phyloP scores from a whole-genome alignment of 2,329 filamentous ascomycete genomes.

The Fusarium sp. region DNA sequence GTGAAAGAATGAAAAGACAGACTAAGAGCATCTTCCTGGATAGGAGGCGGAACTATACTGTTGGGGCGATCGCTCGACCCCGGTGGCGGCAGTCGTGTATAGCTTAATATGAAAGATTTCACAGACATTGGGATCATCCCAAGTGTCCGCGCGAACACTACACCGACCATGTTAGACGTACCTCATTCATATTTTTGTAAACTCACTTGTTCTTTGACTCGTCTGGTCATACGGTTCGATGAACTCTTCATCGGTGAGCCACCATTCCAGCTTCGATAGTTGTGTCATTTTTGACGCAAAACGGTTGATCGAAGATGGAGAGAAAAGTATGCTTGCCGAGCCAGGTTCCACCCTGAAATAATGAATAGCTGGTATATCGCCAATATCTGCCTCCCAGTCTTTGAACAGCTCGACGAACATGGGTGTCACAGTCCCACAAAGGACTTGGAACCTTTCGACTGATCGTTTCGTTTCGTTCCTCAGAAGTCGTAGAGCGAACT shows the following conservation, averaged over 20 bases:
- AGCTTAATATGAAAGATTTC: constrained; percentile 4
- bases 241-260: constrained; percentile 12
- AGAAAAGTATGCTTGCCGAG: constrained; percentile 13
- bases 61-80: neutral
- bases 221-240: neutral
- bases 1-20: neutral
- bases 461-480: neutral
- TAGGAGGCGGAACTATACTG: neutral
- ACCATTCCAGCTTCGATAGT: constrained; percentile 4
- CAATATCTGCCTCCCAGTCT: neutral
- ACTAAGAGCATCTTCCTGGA: constrained; percentile 1
- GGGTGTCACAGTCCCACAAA: neutral
- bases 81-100: neutral
- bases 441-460: neutral
- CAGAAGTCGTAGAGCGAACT: constrained; percentile 2
- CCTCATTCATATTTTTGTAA: fast-evolving
- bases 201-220: constrained; percentile 21
- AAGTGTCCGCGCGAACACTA: constrained; percentile 15
- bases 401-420: neutral
- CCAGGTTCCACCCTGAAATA: constrained; percentile 10
- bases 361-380: neutral
- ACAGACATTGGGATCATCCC: constrained; percentile 2
- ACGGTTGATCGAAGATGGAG: constrained; percentile 3
- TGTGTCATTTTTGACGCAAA: constrained; percentile 14
- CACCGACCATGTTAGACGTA: neutral